Evolutionary conservation across 1,284 basidiomycete species (phyloP).

Genomic region (Puccinia brachypodii): DNA sequence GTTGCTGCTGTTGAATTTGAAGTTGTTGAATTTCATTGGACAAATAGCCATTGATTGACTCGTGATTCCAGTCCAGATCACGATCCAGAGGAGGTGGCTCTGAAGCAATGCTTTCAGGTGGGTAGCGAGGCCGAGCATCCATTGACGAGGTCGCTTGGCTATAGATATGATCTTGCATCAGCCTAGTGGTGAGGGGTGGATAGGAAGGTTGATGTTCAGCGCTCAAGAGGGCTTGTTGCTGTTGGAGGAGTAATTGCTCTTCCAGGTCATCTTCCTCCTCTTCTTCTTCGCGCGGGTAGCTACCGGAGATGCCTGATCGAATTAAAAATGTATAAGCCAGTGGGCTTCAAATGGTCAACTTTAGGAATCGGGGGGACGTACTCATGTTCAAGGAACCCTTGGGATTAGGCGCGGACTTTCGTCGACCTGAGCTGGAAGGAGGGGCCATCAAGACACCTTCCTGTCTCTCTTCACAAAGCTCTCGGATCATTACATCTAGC

Average conservation of each 20-base stretch:
- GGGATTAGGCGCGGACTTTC: slow-evolving; percentile 44
- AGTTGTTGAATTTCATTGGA: slow-evolving; percentile 40
- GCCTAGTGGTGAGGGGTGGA: slow-evolving; percentile 40
- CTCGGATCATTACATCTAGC: slow-evolving; percentile 53
- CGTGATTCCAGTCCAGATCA: slow-evolving; percentile 47
- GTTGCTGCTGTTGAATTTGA: slow-evolving; percentile 41
- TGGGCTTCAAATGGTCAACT: background rate
- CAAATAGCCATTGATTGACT: slow-evolving; percentile 29
- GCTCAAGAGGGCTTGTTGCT: slow-evolving; percentile 33
- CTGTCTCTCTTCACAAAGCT: slow-evolving; percentile 55
- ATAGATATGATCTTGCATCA: slow-evolving; percentile 48
- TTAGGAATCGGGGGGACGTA: slow-evolving; percentile 11
- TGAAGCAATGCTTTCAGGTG: slow-evolving; percentile 47
- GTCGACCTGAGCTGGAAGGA: slow-evolving; percentile 47
- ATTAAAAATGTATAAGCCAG: slow-evolving; percentile 1
- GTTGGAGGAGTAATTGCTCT: slow-evolving; percentile 35
- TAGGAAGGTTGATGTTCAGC: slow-evolving; percentile 18
- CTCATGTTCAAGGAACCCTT: slow-evolving; percentile 29
- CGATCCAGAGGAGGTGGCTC: slow-evolving; percentile 47
- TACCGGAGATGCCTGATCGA: slow-evolving; percentile 20
- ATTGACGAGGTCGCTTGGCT: slow-evolving; percentile 44
- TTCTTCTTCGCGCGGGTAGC: slow-evolving; percentile 2
- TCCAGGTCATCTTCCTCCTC: slow-evolving; percentile 42
- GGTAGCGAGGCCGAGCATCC: slow-evolving; percentile 46
- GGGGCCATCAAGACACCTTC: slow-evolving; percentile 55